Evolutionary conservation across 306 rosid genomes (phyloP).

Genomic region (Cicer arietinum): DNA sequence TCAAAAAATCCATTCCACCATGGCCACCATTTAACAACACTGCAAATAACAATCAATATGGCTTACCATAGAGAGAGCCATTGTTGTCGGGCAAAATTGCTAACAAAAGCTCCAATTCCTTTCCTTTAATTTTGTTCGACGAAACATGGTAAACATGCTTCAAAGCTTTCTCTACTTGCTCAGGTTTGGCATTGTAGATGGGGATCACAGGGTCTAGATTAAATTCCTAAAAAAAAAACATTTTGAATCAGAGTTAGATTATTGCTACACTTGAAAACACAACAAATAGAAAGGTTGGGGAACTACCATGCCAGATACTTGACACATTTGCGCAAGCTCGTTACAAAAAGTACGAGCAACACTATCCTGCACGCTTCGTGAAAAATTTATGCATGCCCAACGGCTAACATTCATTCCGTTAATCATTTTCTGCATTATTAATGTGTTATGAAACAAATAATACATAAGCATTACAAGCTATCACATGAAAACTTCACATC

Average conservation of each 20-base stretch:
- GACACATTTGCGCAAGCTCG: conserved; percentile 97
- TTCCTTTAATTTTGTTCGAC: conserved; percentile 59
- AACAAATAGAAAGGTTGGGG: conserved; percentile 33
- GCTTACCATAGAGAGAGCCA: conserved; percentile 89
- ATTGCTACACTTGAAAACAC: conserved; percentile 10
- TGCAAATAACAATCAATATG: neutral
- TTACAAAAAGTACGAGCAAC: conserved; percentile 84
- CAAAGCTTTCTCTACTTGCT: conserved; percentile 83
- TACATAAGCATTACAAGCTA: conserved; percentile 1
- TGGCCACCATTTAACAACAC: too few relatives aligned
- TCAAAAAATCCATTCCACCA: too few relatives aligned
- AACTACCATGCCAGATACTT: conserved; percentile 97
- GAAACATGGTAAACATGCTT: conserved; percentile 75
- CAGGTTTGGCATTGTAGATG: conserved; percentile 67
- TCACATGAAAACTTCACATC: neutral
- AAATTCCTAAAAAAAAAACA: conserved; percentile 59
- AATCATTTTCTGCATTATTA: conserved; percentile 84
- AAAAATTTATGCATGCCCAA: conserved; percentile 98
- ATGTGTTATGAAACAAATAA: conserved; percentile 29
- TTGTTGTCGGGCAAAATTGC: conserved; percentile 91
- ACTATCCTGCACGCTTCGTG: conserved; percentile 85
- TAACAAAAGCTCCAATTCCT: conserved; percentile 88
- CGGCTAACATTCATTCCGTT: conserved; percentile 95
- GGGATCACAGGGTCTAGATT: conserved; percentile 80
- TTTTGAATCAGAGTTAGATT: neutral